Conservation (phyloP, 192 early-diverging fungal genomes). For the Dimargaris verticillata region DNA sequence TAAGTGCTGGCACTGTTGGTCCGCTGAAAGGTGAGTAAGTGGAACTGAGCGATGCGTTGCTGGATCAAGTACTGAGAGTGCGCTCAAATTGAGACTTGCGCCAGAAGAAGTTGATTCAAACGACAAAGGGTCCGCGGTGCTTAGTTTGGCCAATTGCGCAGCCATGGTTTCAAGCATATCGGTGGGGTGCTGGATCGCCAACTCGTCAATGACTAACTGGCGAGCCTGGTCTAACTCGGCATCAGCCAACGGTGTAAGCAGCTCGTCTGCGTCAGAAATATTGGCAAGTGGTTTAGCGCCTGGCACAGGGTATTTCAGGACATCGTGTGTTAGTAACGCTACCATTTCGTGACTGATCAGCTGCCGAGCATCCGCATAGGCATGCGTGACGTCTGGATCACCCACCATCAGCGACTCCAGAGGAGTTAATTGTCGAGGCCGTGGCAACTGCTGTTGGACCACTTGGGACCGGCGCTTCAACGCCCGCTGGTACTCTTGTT, state of each 20-base stretch:
- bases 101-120: slow-evolving; percentile 5
- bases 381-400: slow-evolving; percentile 12
- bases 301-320: slow-evolving; percentile 46
- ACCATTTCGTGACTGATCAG: slow-evolving; percentile 59
- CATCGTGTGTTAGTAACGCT: slow-evolving; percentile 52
- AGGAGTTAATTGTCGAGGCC: slow-evolving; percentile 30
- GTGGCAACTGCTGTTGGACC: slow-evolving; percentile 59
- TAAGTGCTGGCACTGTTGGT: not conserved
- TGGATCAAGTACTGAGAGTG: not conserved
- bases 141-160: slow-evolving; percentile 17
- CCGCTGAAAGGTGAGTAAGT: not conserved
- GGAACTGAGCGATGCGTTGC: not conserved
- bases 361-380: slow-evolving; percentile 25
- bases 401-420: slow-evolving; percentile 10
- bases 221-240: slow-evolving; percentile 39
- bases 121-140: slow-evolving; percentile 16
- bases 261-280: slow-evolving; percentile 8
- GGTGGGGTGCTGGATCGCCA: slow-evolving; percentile 10
- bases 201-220: slow-evolving; percentile 32
- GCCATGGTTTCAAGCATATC: slow-evolving; percentile 10
- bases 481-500: slow-evolving; percentile 27
- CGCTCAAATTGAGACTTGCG: slow-evolving; percentile 15
- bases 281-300: slow-evolving; percentile 34
- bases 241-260: slow-evolving; percentile 35
- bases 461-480: slow-evolving; percentile 49